Base-by-base conservation (phyloP, 257 asterid genomes). In the Leptodermis oblonga region DNA sequence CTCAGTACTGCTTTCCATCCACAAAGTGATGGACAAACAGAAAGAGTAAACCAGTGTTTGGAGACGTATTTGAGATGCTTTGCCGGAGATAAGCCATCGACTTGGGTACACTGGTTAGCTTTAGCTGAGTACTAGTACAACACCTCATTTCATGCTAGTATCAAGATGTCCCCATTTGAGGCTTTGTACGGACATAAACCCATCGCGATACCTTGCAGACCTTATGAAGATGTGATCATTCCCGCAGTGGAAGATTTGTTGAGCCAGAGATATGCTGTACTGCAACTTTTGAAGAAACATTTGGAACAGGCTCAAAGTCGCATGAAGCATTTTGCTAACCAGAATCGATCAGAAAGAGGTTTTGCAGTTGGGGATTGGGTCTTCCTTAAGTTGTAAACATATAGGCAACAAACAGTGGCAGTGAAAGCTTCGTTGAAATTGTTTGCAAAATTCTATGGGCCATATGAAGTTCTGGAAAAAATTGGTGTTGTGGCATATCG, bases 91-190 rank as follows among this genome's bases (percentile, higher is more conserved):
- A 14, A 17, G 2, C 53, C 53, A 1, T 14, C 20, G 1, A 13
- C 53, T 17, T 46, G 53, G 53, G 17, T 4, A 2, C 2, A 2
- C 3, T 46, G 53, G 53, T 1, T 46, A 26, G 0, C 74, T 0
- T 0, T 73, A 3, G 67, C 71, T 1, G 66, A 78, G 13, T 55
- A n/a, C 0, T 69, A 56, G 76, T 65, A 70, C 3, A 70, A 70
- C 1, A 78, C 76, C 2, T n/a, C 41, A 1, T 52, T 18, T 0
- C 79, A 70, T 1, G 5, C 20, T 3, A 7, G 52, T n/a, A 7
- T 60, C 0, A 45, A 65, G 3, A 7, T 45, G n/a, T n/a, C n/a
- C n/a, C n/a, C n/a, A n/a, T n/a, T n/a, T n/a, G n/a, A n/a, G n/a
- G n/a, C n/a, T n/a, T n/a, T 79, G 0, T 72, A 55, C 64, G 76